Evolutionary conservation across 2,329 filamentous ascomycete genomes (phyloP).

Genomic region (Sarocladium kiliense): DNA sequence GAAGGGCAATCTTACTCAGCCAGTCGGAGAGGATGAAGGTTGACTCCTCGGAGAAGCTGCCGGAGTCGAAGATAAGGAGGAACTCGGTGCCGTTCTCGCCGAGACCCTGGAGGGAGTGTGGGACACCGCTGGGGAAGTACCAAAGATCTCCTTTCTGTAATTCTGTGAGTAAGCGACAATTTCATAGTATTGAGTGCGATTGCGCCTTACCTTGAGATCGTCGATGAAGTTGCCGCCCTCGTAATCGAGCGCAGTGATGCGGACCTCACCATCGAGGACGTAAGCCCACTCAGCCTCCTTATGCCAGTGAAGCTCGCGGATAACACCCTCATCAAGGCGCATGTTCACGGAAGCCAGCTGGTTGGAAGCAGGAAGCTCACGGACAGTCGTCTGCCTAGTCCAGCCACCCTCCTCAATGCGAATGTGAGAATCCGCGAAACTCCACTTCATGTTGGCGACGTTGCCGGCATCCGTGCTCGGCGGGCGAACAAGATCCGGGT

Average conservation of each 20-base stretch:
- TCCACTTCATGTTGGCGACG: conserved; percentile 69
- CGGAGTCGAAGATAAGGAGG: conserved; percentile 43
- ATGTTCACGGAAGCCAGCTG: conserved; percentile 75
- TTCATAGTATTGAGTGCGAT: no score
- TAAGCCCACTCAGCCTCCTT: conserved; percentile 77
- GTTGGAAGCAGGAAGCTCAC: conserved; percentile 59
- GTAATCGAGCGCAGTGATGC: conserved; percentile 68
- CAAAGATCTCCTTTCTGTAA: conserved; percentile 63
- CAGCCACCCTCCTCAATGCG: conserved; percentile 69
- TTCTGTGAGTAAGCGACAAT: not conserved
- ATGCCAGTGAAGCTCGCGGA: conserved; percentile 77
- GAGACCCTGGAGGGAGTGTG: conserved; percentile 71
- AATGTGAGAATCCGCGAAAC: conserved; percentile 59
- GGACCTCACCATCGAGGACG: conserved; percentile 64
- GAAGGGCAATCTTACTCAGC: conserved; percentile 43
- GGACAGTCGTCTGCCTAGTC: conserved; percentile 67
- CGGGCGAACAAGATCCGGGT: conserved; percentile 66
- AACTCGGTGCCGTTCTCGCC: conserved; percentile 54
- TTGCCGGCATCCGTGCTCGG: conserved; percentile 69
- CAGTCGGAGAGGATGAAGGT: conserved; percentile 72
- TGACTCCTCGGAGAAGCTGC: conserved; percentile 52
- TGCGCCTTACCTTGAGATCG: conserved; percentile 55
- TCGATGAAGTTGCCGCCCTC: conserved; percentile 75
- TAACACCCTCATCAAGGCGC: conserved; percentile 67
- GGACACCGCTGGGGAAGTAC: conserved; percentile 76